Conservation (phyloP, 305 asterid species). For the Vinca major region DNA sequence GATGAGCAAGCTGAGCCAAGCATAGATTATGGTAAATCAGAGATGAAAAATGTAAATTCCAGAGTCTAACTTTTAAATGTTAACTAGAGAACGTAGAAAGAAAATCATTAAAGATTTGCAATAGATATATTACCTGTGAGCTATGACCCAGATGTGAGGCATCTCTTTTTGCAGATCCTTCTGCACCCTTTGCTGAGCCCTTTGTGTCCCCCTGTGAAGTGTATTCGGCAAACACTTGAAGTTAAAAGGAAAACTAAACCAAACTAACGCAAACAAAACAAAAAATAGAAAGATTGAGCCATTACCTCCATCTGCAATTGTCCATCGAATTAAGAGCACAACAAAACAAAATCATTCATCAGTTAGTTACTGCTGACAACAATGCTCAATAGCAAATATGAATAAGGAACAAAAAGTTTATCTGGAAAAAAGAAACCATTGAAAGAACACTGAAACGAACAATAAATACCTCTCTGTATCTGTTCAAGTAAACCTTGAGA, state of each 20-base stretch:
- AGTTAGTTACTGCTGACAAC: conserved; percentile 11
- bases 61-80: not conserved
- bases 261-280: not conserved
- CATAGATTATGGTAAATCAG: conserved; percentile 1
- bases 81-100: not conserved
- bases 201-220: conserved; percentile 65
- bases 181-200: conserved; percentile 47
- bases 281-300: not conserved
- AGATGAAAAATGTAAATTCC: not conserved
- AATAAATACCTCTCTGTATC: conserved; percentile 65
- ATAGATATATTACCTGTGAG: conserved; percentile 32
- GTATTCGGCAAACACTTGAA: conserved; percentile 8
- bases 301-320: conserved; percentile 73
- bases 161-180: conserved; percentile 47
- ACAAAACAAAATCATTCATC: conserved; percentile 1
- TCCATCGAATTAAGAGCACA: conserved; percentile 25
- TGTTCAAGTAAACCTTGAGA: conserved; percentile 63
- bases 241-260: conserved; percentile 12
- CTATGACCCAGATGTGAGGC: conserved; percentile 32
- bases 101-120: conserved; percentile 10
- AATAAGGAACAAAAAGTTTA: not conserved
- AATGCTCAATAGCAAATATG: not conserved
- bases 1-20: conserved; percentile 46
- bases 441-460: not conserved
- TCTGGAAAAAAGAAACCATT: not conserved